Base-by-base conservation (phyloP, 176 grass and related monocot species). In the Olyra latifolia region DNA sequence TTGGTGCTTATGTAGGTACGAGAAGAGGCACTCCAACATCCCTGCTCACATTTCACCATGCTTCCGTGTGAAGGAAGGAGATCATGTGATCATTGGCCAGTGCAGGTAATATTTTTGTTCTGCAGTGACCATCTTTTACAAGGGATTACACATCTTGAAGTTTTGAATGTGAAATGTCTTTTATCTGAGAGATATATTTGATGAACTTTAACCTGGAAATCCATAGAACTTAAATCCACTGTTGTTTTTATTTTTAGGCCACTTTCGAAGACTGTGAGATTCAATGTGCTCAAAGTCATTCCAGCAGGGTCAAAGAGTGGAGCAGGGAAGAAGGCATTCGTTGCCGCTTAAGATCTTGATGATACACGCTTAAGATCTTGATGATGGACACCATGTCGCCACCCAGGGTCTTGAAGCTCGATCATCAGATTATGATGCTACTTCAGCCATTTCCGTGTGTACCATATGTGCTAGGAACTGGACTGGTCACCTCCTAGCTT, bases 1-100 rank as follows among this genome's bases (percentile, higher is more conserved):
- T 14, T 78, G 29, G 22, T 78, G 29, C 59, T 71, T 63, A 16
- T 19, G 15, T 61, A 85, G 82, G 65, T 78, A 78, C 16, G 82
- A 85, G 74, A 84, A 83, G 61, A 83, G 81, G 71, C 81, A 83
- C 71, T 84, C 82, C 50, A 84, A 84, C 49, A 84, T 84, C 82
- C 82, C 82, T 46, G 82, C 82, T 0, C 82, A 84, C 81, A 83
- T 67, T 57, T 83, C 81, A 15, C 81, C 81, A 55, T 83, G 81
- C 81, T 83, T 83, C 35, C 81, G 81, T 57, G 71, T 75, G 46
- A 83, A 44, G 61, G 81, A 83, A 66, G 81, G 81, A 17, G 81
- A 83, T 45, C 48, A 83, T 75, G 81, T 83, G 32, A 83, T 75
- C 81, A 83, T 83, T 56, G 81, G 81, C 72, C 82, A 84, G 72